A percentile compares a stretch with the other conserved stretches of the same genome.
Conservation (phyloP, 148 eudicot genomes). For the Vaccinium macrocarpon region DNA sequence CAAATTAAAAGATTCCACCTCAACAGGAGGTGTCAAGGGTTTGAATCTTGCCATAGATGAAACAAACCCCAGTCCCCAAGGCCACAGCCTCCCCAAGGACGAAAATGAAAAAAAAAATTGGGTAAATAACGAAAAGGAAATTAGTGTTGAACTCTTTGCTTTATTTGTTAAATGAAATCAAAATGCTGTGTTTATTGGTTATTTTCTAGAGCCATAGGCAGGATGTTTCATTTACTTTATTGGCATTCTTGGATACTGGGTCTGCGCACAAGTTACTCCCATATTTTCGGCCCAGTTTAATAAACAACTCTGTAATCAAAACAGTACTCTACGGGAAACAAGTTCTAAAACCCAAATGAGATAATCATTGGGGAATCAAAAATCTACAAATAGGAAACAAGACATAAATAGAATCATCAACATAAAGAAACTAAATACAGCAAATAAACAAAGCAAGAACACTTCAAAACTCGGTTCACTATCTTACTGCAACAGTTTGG, state of each 20-base stretch:
- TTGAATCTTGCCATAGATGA: neutral
- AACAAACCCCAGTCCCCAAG: neutral
- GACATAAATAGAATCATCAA: neutral
- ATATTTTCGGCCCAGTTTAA: neutral
- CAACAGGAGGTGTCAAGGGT: neutral
- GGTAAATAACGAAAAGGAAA: neutral
- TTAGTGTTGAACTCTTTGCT: neutral
- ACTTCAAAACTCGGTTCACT: neutral
- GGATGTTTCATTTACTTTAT: neutral
- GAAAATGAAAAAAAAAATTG: neutral
- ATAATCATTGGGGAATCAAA: neutral
- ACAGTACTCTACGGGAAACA: neutral
- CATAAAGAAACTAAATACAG: neutral
- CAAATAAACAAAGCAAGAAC: neutral
- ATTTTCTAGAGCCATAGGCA: neutral
- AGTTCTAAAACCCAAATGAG: neutral
- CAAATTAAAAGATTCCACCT: neutral
- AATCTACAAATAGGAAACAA: constrained; percentile 6
- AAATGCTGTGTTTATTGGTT: neutral
- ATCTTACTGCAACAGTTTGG: neutral
- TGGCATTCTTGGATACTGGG: neutral
- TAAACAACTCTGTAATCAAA: neutral
- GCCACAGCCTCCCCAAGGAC: neutral
- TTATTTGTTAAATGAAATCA: neutral
- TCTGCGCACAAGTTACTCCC: neutral